Evolutionary conservation across 306 rosid genomes (phyloP), one percentile per base, ranked within the genome.

Genomic region (Vigna nakashimae): DNA sequence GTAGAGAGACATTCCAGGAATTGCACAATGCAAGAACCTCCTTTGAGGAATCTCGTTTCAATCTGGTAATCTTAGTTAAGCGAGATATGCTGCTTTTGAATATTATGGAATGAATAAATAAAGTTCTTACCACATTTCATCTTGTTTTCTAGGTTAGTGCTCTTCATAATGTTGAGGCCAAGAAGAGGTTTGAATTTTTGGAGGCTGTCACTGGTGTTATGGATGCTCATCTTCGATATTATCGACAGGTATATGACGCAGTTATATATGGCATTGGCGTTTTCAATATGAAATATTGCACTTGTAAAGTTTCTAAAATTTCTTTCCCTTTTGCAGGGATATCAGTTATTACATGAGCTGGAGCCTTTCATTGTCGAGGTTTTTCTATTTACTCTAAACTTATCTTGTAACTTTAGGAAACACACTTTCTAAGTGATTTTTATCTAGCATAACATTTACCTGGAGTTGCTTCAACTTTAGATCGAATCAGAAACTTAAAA

Each of bases 151-250:
- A 90, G 95, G 87, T 89, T n/a, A 79, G 88, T 63, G 90, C 89
- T 65, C 93, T 92, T 65, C 89, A 89, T 14, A 89, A 83, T 66
- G 71, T 92, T 65, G 97, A 92, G 81, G 93, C 97, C 73, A 90
- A 82, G 84, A 92, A 87, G 86, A 84, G 86, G 65, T 90, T 81
- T 84, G 97, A 92, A 62, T 92, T 92, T 87, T 76, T 87, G 82
- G 97, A 90, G 86, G 90, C 96, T 69, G 90, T 92, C 71, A 88
- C 93, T 36, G 97, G 92, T 80, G 84, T 89, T 68, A 90, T 90
- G 97, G 91, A 92, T 73, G 91, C 97, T 65, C 91, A 92, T 86
- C 96, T 86, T 84, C 88, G 89, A 70, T 92, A 88, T 71, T 92
- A 88, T 81, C 89, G 88, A 78, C 97, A 90, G 96, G 97, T 90